A percentile compares a stretch with the other conserved stretches of the same genome.
Conservation (phyloP, 2,329 filamentous ascomycete species). For the Ampelomyces quisqualis region DNA sequence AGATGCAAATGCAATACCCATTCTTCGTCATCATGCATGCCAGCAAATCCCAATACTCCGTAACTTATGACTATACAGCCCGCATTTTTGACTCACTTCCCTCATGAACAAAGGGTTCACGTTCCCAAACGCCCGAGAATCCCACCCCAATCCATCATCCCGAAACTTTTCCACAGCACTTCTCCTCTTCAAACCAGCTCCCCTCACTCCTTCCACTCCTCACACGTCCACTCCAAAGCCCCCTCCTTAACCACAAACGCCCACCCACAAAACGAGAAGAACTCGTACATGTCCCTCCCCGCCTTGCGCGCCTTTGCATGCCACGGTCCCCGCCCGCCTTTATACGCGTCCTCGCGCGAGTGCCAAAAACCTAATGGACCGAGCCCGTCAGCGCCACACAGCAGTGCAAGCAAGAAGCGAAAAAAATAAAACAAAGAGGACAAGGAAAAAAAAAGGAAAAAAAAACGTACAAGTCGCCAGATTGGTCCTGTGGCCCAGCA, state of each 20-base stretch:
- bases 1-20: no score
- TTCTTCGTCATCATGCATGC: no score
- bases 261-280: constrained; percentile 45
- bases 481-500: constrained; percentile 68
- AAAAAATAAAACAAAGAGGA: no score
- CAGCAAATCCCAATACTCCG: no score
- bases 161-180: not conserved
- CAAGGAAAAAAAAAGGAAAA: constrained; percentile 1
- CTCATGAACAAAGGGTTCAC: no score
- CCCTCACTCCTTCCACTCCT: constrained; percentile 28
- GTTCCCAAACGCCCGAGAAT: no score
- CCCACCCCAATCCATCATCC: not conserved
- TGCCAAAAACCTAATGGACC: constrained; percentile 62
- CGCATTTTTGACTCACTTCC: not conserved
- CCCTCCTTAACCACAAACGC: constrained; percentile 66
- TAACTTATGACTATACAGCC: no score
- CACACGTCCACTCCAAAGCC: constrained; percentile 58
- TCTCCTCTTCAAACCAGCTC: not conserved
- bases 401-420: no score
- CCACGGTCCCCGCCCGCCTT: constrained; percentile 59
- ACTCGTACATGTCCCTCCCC: constrained; percentile 50
- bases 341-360: constrained; percentile 60
- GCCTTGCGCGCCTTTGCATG: constrained; percentile 56
- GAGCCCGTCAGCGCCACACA: no score
- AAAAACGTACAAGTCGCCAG: constrained; percentile 66